Percentiles rank a stretch among this genome's conserved stretches.
Evolutionary conservation across 495 filamentous ascomycete species (phyloP).

Genomic region (Venustampulla echinocandica): DNA sequence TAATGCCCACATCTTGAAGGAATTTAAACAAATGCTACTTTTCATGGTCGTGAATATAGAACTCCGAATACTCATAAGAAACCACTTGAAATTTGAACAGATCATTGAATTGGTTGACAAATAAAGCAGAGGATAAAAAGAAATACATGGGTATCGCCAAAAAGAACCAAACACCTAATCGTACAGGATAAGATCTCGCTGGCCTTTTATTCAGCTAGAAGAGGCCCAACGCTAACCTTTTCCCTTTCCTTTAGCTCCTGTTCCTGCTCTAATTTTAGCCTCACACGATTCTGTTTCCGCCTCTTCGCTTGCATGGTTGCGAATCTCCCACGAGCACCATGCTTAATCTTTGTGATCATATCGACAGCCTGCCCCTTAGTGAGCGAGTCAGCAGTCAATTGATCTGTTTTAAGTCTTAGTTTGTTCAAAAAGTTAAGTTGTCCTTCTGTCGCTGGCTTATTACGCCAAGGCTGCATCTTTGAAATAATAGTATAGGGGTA

Average conservation of each 20-base stretch:
- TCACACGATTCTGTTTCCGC: constrained; percentile 35
- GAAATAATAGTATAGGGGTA: constrained; percentile 53
- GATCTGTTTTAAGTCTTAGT: constrained; percentile 43
- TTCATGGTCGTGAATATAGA: too few relatives aligned
- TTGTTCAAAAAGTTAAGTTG: constrained; percentile 71
- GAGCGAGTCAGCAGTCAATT: constrained; percentile 44
- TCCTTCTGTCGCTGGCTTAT: constrained; percentile 49
- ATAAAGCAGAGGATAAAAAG: neutral
- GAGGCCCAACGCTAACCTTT: constrained; percentile 58
- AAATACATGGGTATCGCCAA: constrained; percentile 4
- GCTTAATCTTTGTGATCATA: constrained; percentile 86
- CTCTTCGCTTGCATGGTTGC: constrained; percentile 40
- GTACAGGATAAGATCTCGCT: constrained; percentile 1
- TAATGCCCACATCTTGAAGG: too few relatives aligned
- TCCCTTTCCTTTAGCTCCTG: constrained; percentile 37
- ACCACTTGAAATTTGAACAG: too few relatives aligned
- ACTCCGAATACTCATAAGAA: too few relatives aligned
- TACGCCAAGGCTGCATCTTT: constrained; percentile 57
- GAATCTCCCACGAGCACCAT: constrained; percentile 69
- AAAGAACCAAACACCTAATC: constrained; percentile 3
- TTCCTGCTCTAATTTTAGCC: constrained; percentile 33
- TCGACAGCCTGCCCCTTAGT: constrained; percentile 80
- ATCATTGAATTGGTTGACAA: too few relatives aligned
- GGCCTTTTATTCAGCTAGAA: constrained; percentile 25
- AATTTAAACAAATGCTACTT: too few relatives aligned